phyloP scores from a whole-genome alignment of 257 asterid genomes.

The Scutellaria baicalensis region DNA sequence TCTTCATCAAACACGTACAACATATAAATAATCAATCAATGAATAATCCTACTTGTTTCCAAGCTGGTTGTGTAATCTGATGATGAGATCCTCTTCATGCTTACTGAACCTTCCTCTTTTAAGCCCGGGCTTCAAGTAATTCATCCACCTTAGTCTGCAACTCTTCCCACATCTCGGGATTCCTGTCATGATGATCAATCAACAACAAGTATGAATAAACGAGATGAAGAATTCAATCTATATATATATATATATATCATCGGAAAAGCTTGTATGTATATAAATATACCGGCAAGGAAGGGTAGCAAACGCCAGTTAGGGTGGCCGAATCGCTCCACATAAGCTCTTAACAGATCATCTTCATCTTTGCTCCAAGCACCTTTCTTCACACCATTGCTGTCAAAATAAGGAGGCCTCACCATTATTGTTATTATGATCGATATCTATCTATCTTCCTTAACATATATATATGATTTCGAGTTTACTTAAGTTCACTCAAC shows the following conservation, averaged over 20 bases:
- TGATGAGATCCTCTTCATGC: slow-evolving; percentile 37
- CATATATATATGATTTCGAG: no score
- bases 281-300: slow-evolving; percentile 25
- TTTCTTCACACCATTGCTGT: slow-evolving; percentile 31
- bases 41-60: slow-evolving; percentile 58
- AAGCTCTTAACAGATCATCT: slow-evolving; percentile 25
- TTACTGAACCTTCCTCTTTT: slow-evolving; percentile 30
- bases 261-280: no score
- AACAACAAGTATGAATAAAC: no score
- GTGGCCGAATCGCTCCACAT: slow-evolving; percentile 25
- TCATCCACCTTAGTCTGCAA: slow-evolving; percentile 55
- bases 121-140: slow-evolving; percentile 42
- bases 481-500: not conserved
- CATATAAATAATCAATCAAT: no score
- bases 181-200: slow-evolving; percentile 15
- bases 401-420: slow-evolving; percentile 32
- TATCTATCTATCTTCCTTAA: not conserved
- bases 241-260: no score
- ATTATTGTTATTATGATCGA: slow-evolving; percentile 10
- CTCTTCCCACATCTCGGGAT: slow-evolving; percentile 56
- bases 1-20: no score
- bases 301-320: slow-evolving; percentile 36
- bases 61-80: slow-evolving; percentile 27
- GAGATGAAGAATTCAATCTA: not conserved
- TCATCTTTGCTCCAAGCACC: slow-evolving; percentile 48